Percentiles rank a stretch among this genome's conserved stretches.
phyloP scores from a whole-genome alignment of 176 grass and related monocot species.

The Lolium rigidum region DNA sequence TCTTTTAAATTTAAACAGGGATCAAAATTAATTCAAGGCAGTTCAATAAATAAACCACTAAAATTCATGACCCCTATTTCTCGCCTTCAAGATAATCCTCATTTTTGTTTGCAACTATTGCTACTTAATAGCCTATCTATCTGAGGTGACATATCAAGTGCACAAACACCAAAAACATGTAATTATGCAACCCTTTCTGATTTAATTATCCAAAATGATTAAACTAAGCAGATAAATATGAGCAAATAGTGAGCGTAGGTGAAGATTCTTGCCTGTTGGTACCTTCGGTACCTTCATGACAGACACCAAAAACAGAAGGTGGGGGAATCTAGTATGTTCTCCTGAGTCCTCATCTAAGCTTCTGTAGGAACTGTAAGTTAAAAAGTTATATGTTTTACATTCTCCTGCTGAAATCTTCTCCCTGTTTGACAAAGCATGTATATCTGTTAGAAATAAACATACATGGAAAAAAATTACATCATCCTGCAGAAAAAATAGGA shows the following conservation, averaged over 20 bases:
- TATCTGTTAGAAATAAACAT: conserved; percentile 31
- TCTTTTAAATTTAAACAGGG: not conserved
- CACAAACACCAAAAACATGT: conserved; percentile 24
- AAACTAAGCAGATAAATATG: not conserved
- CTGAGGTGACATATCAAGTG: not conserved
- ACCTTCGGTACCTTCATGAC: conserved; percentile 20
- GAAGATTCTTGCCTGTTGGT: conserved; percentile 35
- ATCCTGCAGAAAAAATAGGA: not conserved
- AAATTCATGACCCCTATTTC: not conserved
- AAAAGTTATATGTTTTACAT: conserved; percentile 1
- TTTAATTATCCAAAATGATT: not conserved
- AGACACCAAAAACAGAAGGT: conserved; percentile 29
- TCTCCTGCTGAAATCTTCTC: conserved; percentile 15
- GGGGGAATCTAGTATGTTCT: conserved; percentile 4
- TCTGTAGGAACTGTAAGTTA: not conserved
- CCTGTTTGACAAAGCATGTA: conserved; percentile 40
- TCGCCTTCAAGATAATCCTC: not conserved
- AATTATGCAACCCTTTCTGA: conserved; percentile 19
- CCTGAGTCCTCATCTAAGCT: conserved; percentile 26
- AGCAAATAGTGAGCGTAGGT: conserved; percentile 18
- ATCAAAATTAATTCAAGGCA: not conserved
- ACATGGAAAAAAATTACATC: not conserved
- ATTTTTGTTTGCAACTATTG: not conserved
- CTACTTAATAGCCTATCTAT: conserved; percentile 8
- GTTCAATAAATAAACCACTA: conserved; percentile 3